phyloP scores from a whole-genome alignment of 176 grass and related monocot genomes.

The Musa troglodytarum region DNA sequence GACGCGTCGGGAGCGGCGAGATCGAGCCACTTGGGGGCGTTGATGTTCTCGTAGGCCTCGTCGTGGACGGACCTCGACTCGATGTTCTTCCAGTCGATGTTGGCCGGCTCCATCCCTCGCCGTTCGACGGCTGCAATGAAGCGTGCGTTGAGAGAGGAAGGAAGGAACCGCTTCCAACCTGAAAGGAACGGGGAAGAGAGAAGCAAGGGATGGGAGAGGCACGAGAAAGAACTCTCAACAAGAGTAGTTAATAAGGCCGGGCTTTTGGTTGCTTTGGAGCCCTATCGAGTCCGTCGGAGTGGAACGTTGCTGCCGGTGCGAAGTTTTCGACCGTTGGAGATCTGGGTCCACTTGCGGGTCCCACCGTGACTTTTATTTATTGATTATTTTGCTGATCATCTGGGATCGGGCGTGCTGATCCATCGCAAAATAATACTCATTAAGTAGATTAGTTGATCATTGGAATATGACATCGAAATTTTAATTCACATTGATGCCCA shows the following conservation, averaged over 20 bases:
- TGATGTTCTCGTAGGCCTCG: slow-evolving; percentile 82
- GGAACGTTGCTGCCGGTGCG: not conserved
- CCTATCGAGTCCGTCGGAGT: not conserved
- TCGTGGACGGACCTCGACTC: slow-evolving; percentile 71
- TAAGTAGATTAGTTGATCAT: too few relatives aligned
- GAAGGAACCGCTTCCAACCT: not conserved
- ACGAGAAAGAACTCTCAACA: not conserved
- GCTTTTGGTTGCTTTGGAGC: not conserved
- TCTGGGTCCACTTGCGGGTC: not conserved
- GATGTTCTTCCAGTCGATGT: slow-evolving; percentile 86
- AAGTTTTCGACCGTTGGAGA: slow-evolving; percentile 6
- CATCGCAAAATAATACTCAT: too few relatives aligned
- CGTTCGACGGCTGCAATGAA: not conserved
- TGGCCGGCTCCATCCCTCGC: slow-evolving; percentile 55
- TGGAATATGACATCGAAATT: too few relatives aligned
- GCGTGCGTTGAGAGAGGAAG: not conserved
- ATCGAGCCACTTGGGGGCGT: slow-evolving; percentile 76
- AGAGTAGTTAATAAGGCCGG: not conserved
- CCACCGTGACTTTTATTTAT: not conserved
- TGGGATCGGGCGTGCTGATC: too few relatives aligned
- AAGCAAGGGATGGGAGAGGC: too few relatives aligned
- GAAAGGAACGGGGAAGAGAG: not conserved
- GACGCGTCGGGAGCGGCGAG: slow-evolving; percentile 40
- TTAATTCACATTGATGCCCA: too few relatives aligned
- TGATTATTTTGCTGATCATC: not conserved